Conservation (phyloP, 2,329 filamentous ascomycete species). For the Trichophyton verrucosum region DNA sequence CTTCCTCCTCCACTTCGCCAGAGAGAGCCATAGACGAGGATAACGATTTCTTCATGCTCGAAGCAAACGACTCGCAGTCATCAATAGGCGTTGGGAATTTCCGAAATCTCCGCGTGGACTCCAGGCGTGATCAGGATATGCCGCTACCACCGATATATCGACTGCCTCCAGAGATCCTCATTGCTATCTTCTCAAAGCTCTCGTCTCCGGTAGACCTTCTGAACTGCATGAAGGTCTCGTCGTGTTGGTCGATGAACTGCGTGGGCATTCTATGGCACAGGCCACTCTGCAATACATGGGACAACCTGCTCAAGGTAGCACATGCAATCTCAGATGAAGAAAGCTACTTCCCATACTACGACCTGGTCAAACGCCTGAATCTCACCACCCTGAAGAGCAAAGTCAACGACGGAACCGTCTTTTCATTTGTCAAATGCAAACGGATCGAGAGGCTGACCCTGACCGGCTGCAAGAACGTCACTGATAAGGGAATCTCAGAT, state of each 20-base stretch:
- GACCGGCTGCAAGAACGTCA: conserved; percentile 75
- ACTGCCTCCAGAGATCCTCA: conserved; percentile 87
- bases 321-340: conserved; percentile 57
- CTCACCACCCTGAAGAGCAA: conserved; percentile 62
- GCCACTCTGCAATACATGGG: conserved; percentile 78
- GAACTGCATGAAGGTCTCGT: conserved; percentile 86
- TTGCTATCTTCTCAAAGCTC: conserved; percentile 80
- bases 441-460: conserved; percentile 84
- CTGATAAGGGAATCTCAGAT: conserved; percentile 68
- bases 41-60: conserved; percentile 79
- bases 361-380: conserved; percentile 86
- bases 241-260: conserved; percentile 81
- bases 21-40: conserved; percentile 60
- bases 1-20: conserved; percentile 21
- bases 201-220: conserved; percentile 63
- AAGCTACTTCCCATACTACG: conserved; percentile 79
- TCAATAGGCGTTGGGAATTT: conserved; percentile 72
- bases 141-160: conserved; percentile 55
- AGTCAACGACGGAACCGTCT: conserved; percentile 80
- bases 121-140: conserved; percentile 23
- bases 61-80: conserved; percentile 80
- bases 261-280: conserved; percentile 93
- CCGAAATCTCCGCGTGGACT: conserved; percentile 58
- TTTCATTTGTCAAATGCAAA: conserved; percentile 71
- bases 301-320: conserved; percentile 68